phyloP scores from a whole-genome alignment of 2,329 filamentous ascomycete genomes.

The Venturia aucupariae region DNA sequence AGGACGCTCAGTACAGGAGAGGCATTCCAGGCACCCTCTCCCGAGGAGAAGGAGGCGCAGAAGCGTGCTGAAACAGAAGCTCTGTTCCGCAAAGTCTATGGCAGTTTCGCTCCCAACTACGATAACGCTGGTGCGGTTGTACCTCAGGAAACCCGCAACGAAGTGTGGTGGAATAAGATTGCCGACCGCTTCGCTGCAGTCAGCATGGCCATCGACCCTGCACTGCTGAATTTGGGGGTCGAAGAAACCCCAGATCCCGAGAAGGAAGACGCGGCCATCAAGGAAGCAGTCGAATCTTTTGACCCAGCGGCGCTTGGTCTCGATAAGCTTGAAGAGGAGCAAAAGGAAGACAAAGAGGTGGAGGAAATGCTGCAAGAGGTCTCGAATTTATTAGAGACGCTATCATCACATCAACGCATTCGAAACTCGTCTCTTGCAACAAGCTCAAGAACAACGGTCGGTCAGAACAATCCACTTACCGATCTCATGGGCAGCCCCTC shows the following conservation, averaged over 20 bases:
- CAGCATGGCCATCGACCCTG: constrained; percentile 48
- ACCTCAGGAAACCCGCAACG: constrained; percentile 56
- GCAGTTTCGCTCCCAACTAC: constrained; percentile 66
- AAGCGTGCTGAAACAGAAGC: constrained; percentile 61
- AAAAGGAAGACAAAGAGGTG: constrained; percentile 33
- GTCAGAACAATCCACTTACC: constrained; percentile 56
- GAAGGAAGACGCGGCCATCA: constrained; percentile 29
- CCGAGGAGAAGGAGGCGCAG: constrained; percentile 29
- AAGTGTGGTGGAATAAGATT: constrained; percentile 67
- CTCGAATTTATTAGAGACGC: constrained; percentile 62
- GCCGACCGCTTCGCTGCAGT: constrained; percentile 58
- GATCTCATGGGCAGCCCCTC: constrained; percentile 48
- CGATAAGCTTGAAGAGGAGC: constrained; percentile 22
- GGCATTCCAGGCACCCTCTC: constrained; percentile 43
- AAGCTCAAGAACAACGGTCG: constrained; percentile 55
- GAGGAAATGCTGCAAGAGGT: constrained; percentile 60
- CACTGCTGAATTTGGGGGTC: constrained; percentile 28
- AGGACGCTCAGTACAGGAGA: constrained; percentile 58
- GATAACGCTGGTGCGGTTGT: constrained; percentile 65
- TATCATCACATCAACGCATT: constrained; percentile 71
- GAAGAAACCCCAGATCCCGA: constrained; percentile 24
- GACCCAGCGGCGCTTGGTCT: constrained; percentile 23
- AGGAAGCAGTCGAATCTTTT: constrained; percentile 30
- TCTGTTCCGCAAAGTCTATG: constrained; percentile 68
- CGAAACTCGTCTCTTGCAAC: constrained; percentile 61